Base-by-base conservation (phyloP, 2,329 filamentous ascomycete species). In the Tolypocladium capitatum region DNA sequence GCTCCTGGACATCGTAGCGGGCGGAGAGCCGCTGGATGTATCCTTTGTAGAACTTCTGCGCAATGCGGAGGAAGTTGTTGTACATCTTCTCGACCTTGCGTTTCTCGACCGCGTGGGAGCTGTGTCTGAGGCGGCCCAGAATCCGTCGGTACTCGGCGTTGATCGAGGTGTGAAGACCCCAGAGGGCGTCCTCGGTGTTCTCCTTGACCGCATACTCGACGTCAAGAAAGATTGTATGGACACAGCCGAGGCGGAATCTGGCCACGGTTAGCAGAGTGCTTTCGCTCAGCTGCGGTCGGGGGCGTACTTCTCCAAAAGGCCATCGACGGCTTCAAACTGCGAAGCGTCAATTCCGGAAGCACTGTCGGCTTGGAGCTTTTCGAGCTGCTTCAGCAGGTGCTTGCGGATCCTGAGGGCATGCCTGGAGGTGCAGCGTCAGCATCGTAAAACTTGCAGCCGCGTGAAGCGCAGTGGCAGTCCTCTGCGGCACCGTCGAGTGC, bases 41-140 rank as follows among this genome's bases (percentile, higher is more conserved):
- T 54, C 81, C 82, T 58, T 85, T 81, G 71, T 97, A 97, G 64
- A 94, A 96, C 58, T 81, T 80, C 65, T 92, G 86, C 54, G 88
- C 85, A 43, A 83, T 83, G 66, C 91, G 94, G 56, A 97, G 80
- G 63, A 94, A 97, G 55, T 80, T 78, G 49, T 83, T 72, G 64
- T 94, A 97, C 53, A 83, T 75, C 66, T 86, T 90, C 62, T 86
- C 83, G 45, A 91, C 71, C 65, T 89, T 92, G 53, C 90, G 80
- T 58, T 80, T 80, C 65, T 80, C 73, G 13, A 84, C 78, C 5
- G 71, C 70, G 51, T 76, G 70, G 47, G 72, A 72, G 50, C 69
- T 65, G 45, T 69, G 65, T 51, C 70, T 69, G 43, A 80, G 68
- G 55, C 74, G 75, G 55, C 73, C 71, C 52, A 91, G 70, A 48